phyloP scores from a whole-genome alignment of 2,329 filamentous ascomycete genomes.

The Xylaria multiplex region DNA sequence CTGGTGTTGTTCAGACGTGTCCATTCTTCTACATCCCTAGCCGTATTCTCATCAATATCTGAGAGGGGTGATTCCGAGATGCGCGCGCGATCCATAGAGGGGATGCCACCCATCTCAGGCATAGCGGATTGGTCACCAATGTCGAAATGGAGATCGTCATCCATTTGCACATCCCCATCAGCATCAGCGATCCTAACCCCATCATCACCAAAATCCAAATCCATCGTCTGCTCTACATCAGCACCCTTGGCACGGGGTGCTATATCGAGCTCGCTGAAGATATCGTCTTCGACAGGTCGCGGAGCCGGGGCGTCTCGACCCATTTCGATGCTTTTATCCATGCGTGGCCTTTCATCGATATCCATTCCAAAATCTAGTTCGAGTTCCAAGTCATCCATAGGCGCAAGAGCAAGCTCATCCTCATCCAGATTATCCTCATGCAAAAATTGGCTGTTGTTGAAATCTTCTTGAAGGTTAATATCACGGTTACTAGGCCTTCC shows the following conservation, averaged over 20 bases:
- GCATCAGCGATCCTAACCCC: conserved; percentile 69
- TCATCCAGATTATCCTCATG: conserved; percentile 71
- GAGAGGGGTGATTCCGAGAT: conserved; percentile 77
- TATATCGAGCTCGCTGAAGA: conserved; percentile 72
- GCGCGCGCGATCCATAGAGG: conserved; percentile 63
- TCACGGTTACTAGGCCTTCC: conserved; percentile 64
- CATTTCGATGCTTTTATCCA: conserved; percentile 79
- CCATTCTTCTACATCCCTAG: conserved; percentile 69
- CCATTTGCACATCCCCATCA: conserved; percentile 72
- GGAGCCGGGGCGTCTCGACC: conserved; percentile 84
- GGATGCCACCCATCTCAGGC: conserved; percentile 59
- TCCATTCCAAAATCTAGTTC: conserved; percentile 80
- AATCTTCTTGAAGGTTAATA: conserved; percentile 75
- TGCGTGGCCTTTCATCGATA: conserved; percentile 70
- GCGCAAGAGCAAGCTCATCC: conserved; percentile 65
- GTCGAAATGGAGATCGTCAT: conserved; percentile 72
- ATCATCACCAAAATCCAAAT: conserved; percentile 63
- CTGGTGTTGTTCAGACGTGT: conserved; percentile 64
- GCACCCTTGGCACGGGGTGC: conserved; percentile 65
- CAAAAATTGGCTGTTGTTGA: conserved; percentile 82
- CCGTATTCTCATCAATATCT: conserved; percentile 72
- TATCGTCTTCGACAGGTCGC: conserved; percentile 74
- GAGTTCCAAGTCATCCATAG: conserved; percentile 74
- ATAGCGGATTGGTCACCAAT: conserved; percentile 68
- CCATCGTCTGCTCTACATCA: conserved; percentile 66